Evolutionary conservation across 140 eudicot genomes (phyloP).

Genomic region (Flaveria floridana): DNA sequence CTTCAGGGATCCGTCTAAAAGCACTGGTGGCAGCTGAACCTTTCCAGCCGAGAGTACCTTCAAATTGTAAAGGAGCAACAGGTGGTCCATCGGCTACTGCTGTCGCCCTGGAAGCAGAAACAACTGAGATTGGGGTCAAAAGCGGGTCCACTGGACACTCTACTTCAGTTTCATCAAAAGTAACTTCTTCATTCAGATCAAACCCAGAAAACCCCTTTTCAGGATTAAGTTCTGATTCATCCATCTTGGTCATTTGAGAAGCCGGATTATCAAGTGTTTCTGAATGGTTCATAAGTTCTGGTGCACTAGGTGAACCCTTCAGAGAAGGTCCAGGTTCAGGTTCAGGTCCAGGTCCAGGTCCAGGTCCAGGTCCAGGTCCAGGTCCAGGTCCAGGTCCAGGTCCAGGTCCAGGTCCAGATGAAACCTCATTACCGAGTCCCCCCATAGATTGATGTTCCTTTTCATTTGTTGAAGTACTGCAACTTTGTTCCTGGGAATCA

Average conservation of each 20-base stretch:
- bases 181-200: constrained; percentile 72
- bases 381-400: neutral
- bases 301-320: constrained; percentile 34
- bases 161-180: constrained; percentile 46
- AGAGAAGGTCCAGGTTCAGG: constrained; percentile 23
- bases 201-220: constrained; percentile 53
- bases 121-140: constrained; percentile 55
- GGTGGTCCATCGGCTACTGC: constrained; percentile 53
- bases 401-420: constrained; percentile 21
- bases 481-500: constrained; percentile 61
- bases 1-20: constrained; percentile 59
- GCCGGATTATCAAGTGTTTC: constrained; percentile 35
- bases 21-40: constrained; percentile 96
- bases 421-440: constrained; percentile 37
- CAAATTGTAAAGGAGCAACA: constrained; percentile 68
- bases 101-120: constrained; percentile 76
- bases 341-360: neutral
- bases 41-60: constrained; percentile 86
- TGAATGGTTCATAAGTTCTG: constrained; percentile 19
- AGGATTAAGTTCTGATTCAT: constrained; percentile 36
- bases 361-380: no score
- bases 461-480: constrained; percentile 55
- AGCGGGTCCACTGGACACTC: constrained; percentile 31
- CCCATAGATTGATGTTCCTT: constrained; percentile 29
- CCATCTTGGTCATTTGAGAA: constrained; percentile 48